Percentiles rank a stretch among this genome's conserved stretches.
Conservation (phyloP, 192 early-diverging fungal species). For the Entrophospora sp. region DNA sequence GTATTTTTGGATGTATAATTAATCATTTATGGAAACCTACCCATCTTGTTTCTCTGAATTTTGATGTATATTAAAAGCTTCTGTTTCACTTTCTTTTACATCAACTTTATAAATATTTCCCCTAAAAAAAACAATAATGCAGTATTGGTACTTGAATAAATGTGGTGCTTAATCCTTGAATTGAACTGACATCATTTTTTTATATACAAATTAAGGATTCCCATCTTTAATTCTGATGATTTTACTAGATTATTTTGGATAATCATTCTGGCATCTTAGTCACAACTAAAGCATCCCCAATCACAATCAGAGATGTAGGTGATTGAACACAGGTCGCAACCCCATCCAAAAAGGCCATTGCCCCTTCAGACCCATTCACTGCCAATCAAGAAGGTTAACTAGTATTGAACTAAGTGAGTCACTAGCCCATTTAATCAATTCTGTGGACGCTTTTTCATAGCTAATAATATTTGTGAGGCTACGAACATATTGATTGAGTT, state of each 20-base stretch:
- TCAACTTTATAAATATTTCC: too few relatives aligned
- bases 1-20: constrained; percentile 2
- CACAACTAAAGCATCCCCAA: background rate
- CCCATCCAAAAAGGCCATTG: constrained; percentile 2
- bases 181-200: too few relatives aligned
- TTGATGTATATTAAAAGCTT: constrained; percentile 5
- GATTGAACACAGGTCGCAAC: constrained; percentile 8
- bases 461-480: background rate
- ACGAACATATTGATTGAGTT: constrained; percentile 6
- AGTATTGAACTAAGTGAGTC: constrained; percentile 1
- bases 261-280: background rate
- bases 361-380: constrained; percentile 6
- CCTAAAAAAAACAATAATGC: too few relatives aligned
- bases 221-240: too few relatives aligned
- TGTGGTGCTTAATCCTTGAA: too few relatives aligned
- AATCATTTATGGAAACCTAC: constrained; percentile 15
- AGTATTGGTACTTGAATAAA: too few relatives aligned
- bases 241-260: too few relatives aligned
- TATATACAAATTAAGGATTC: too few relatives aligned
- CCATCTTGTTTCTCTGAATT: constrained; percentile 6
- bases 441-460: background rate
- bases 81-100: too few relatives aligned
- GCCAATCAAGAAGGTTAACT: background rate
- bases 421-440: background rate
- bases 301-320: background rate